Evolutionary conservation across 495 filamentous ascomycete species (phyloP), one percentile per base, ranked within the genome.

Genomic region (Pseudomonodictys pantanalensis): DNA sequence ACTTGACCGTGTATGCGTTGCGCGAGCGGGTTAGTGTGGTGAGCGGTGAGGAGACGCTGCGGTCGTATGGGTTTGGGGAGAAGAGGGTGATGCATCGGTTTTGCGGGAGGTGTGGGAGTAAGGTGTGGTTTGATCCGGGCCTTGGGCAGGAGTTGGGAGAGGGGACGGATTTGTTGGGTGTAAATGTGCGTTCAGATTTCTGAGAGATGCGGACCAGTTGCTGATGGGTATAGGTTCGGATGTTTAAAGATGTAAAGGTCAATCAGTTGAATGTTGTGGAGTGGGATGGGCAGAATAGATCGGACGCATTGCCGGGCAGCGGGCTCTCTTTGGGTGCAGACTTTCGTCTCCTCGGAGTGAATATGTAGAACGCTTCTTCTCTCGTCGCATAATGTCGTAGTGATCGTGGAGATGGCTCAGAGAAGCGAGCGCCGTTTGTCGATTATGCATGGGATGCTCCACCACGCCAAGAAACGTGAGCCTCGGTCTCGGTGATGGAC

Each of bases 1-100:
- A 76, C 39, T 52, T 73, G 24, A 68, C 75, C 17, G 70, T 75
- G 38, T 74, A 73, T 41, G 73, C 74, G 1, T 44, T 56, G 11
- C 55, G 44, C 10, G 29, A 68, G 10, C 66, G 76, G 25, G 60
- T 76, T 35, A 49, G 46, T 4, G 53, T 71, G 12, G 60, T 48
- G 56, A 57, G 56, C 38, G 62, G 62, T 52, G 48, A 52, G 56
- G 41, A 58, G 53, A 44, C 29, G 38, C 10, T 65, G 41, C 59
- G 46, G 42, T 17, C 42, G 15, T 65, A 65, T 33, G 35, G 49
- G 12, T 65, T 60, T 56, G 62, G 62, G 5, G 10, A n/a, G 5
- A 56, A 51, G 49, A 29, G 38, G 47, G 48, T 42, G 22, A 15
- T 41, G 42, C 62, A 65, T 28, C 43, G 51, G 56, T 59, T 59